phyloP scores from a whole-genome alignment of 768 basidiomycete species.

The Rhodotorula paludigena region DNA sequence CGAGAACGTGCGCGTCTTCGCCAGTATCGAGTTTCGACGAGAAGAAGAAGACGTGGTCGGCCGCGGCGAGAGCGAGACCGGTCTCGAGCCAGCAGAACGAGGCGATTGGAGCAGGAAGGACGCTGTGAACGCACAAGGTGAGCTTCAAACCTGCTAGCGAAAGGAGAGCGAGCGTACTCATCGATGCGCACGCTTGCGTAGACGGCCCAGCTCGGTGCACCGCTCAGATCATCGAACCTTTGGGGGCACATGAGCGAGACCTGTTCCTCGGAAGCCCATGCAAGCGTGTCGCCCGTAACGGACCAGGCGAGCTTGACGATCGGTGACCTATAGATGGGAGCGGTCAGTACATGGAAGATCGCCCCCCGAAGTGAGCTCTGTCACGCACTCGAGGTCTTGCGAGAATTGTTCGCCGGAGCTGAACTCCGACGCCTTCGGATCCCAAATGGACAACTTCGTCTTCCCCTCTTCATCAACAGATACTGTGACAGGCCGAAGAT shows the following conservation, averaged over 20 bases:
- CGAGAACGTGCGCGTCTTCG: conserved; percentile 70
- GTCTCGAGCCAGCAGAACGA: conserved; percentile 66
- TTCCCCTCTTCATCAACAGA: too few species aligned
- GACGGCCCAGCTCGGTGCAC: not conserved
- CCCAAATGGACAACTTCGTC: conserved; percentile 73
- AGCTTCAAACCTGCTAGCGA: not conserved
- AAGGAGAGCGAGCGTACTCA: not conserved
- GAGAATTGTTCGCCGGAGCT: conserved; percentile 79
- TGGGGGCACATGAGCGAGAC: conserved; percentile 19
- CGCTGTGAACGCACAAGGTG: conserved; percentile 50
- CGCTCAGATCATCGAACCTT: conserved; percentile 7
- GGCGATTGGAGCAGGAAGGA: conserved; percentile 69
- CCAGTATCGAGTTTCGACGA: conserved; percentile 38
- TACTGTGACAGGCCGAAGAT: too few species aligned
- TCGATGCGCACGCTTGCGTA: conserved; percentile 4
- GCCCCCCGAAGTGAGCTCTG: too few species aligned
- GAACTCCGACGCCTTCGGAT: conserved; percentile 89
- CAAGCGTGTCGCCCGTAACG: conserved; percentile 9
- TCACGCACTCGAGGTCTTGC: conserved; percentile 41
- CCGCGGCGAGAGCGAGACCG: conserved; percentile 67
- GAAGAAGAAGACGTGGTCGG: conserved; percentile 77
- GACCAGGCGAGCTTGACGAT: conserved; percentile 30
- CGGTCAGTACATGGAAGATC: not conserved
- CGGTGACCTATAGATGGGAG: not conserved
- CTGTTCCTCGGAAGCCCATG: not conserved